Evolutionary conservation across 2,329 filamentous ascomycete species (phyloP), one percentile per base, ranked within the genome.

Genomic region (Phialophora chinensis): DNA sequence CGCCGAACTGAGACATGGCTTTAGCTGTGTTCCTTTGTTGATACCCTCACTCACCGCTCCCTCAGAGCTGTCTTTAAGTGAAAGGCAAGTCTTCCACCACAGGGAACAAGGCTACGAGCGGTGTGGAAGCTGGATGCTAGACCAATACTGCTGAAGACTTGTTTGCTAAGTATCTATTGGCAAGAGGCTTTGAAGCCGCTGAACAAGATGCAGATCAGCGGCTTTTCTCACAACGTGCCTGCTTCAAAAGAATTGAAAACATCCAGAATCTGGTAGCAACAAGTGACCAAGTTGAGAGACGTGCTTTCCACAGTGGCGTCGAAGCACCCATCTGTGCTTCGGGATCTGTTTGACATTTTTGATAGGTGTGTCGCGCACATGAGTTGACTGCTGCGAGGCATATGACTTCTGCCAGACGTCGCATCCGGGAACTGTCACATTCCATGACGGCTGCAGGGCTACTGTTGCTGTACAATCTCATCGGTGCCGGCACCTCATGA

Each of bases 61-160:
- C 60, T 31, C 49, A 38, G 35, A 47, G 27, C 52, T 55, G n/a
- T 23, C 47, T 27, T n/a, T 0, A 50, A 25, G 7, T 55, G 20
- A 55, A 55, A 55, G 42, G 57, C 17, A 55, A 55, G 53, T 25
- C 14, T 42, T 17, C 17, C n/a, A 50, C 11, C 47, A 20, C 20
- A 50, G 17, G 12, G 2, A 27, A 25, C 8, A 50, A 17, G 4
- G 35, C 35, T 14, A 42, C 35, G 14, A 17, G 35, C 8, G 35
- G 14, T 17, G 35, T 17, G 35, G 8, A 50, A 50, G 47, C 23
- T 7, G 25, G 47, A 4, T 17, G 35, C 35, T 17, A 6, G 35
- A 6, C 35, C 4, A 17, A 14, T 6, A 17, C 35, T 4, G 14
- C 35, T 42, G 35, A 42, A 17, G 14, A 4, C 3, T 3, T 38